These are phyloP conservation scores for Monosporascus sp. DNA, from an alignment of 2,329 filamentous ascomycete genomes.

Conservation along the genomic window DNA sequence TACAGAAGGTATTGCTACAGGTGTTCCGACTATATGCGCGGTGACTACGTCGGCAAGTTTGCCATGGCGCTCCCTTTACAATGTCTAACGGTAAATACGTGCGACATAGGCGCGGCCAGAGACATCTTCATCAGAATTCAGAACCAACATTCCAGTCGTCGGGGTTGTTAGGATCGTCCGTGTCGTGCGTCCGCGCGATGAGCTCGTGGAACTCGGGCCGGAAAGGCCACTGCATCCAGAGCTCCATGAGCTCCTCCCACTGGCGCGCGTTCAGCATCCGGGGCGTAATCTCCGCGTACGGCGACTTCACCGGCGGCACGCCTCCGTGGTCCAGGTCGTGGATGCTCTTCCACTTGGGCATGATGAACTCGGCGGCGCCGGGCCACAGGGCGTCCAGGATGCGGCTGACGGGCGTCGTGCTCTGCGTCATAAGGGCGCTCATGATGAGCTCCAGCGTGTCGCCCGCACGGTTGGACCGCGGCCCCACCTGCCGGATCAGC, in stretches of 20 bases:
- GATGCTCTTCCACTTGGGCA: conserved; percentile 43
- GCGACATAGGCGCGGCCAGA: too few species aligned
- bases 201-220: conserved; percentile 44
- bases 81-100: too few species aligned
- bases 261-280: conserved; percentile 48
- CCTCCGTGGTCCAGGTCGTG: conserved; percentile 45
- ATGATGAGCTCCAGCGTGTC: conserved; percentile 51
- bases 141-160: too few species aligned
- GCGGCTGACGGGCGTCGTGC: conserved; percentile 31
- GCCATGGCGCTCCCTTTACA: too few species aligned
- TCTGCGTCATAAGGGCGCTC: conserved; percentile 31
- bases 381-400: conserved; percentile 51
- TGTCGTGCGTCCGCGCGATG: conserved; percentile 32
- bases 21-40: too few species aligned
- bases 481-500: conserved; percentile 41
- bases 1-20: too few species aligned
- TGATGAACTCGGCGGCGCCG: conserved; percentile 52
- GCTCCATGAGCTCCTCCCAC: conserved; percentile 51
- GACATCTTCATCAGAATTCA: too few species aligned
- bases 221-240: conserved; percentile 64
- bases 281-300: conserved; percentile 37
- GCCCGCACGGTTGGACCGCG: conserved; percentile 33
- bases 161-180: conserved; percentile 9
- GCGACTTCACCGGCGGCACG: conserved; percentile 23
- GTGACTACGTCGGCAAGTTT: too few species aligned